phyloP scores from a whole-genome alignment of 805 yeast genomes.

The Babjeviella inositovora region DNA sequence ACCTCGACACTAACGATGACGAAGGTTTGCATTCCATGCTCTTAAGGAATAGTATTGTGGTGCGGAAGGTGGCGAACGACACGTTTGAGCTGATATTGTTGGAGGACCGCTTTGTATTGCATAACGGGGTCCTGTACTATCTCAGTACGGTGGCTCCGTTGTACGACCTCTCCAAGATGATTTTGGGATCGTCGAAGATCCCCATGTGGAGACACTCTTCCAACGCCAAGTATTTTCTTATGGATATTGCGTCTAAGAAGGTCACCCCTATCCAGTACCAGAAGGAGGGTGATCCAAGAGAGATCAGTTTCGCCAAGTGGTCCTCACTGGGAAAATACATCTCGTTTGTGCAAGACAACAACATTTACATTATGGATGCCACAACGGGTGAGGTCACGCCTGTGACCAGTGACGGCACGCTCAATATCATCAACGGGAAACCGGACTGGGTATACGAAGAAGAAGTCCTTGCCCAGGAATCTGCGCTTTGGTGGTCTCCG shows the following conservation, averaged over 20 bases:
- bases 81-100: too few relatives aligned
- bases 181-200: too few relatives aligned
- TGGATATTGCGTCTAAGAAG: slow-evolving; percentile 22
- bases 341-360: slow-evolving; percentile 37
- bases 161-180: too few relatives aligned
- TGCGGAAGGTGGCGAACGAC: too few relatives aligned
- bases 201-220: slow-evolving; percentile 74
- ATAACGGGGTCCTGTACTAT: too few relatives aligned
- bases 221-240: slow-evolving; percentile 42
- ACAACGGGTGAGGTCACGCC: slow-evolving; percentile 8
- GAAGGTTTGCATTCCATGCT: too few relatives aligned
- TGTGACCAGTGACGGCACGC: slow-evolving; percentile 36
- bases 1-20: too few relatives aligned
- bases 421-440: slow-evolving; percentile 41
- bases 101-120: too few relatives aligned
- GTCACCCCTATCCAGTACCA: slow-evolving; percentile 12
- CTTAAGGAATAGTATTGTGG: too few relatives aligned
- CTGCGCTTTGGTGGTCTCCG: slow-evolving; percentile 61
- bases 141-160: too few relatives aligned
- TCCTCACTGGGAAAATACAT: slow-evolving; percentile 43
- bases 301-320: slow-evolving; percentile 39
- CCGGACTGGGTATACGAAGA: slow-evolving; percentile 84
- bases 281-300: slow-evolving; percentile 10
- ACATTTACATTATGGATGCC: slow-evolving; percentile 32
- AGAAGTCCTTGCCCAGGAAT: slow-evolving; percentile 46